phyloP scores from a whole-genome alignment of 495 filamentous ascomycete species.

The Chaetomium cochliodes region DNA sequence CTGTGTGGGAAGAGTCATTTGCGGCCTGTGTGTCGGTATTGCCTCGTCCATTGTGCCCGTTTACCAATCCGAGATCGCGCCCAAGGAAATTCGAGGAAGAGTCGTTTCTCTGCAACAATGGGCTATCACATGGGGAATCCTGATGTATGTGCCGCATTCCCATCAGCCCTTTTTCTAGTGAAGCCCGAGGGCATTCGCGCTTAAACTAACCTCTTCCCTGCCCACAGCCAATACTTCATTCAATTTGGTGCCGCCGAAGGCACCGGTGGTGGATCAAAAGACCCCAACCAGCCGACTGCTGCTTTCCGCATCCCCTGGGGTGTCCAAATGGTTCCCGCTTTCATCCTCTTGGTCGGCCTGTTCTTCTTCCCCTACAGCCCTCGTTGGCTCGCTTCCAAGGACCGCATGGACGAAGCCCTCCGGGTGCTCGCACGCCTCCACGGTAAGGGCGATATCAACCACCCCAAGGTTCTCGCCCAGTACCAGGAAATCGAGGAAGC shows the following conservation, averaged over 20 bases:
- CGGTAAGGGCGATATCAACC: constrained; percentile 57
- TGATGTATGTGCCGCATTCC: constrained; percentile 35
- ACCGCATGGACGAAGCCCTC: constrained; percentile 73
- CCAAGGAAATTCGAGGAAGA: constrained; percentile 73
- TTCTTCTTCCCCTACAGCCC: constrained; percentile 73
- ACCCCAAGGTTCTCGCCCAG: constrained; percentile 63
- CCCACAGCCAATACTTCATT: constrained; percentile 60
- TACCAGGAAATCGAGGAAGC: constrained; percentile 67
- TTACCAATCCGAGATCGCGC: constrained; percentile 76
- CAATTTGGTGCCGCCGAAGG: constrained; percentile 65
- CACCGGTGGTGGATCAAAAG: constrained; percentile 56
- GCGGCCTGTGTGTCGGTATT: constrained; percentile 73
- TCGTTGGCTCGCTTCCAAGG: constrained; percentile 71
- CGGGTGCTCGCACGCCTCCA: constrained; percentile 64
- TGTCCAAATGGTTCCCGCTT: constrained; percentile 67
- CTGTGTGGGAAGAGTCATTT: constrained; percentile 66
- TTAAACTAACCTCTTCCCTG: not conserved
- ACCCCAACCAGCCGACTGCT: constrained; percentile 55
- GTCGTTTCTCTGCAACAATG: constrained; percentile 68
- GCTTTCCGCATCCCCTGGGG: constrained; percentile 76
- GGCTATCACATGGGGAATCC: constrained; percentile 72
- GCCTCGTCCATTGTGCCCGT: constrained; percentile 73
- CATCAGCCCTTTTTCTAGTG: not conserved
- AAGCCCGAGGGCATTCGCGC: too few relatives aligned
- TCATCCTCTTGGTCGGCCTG: constrained; percentile 63